Base-by-base conservation (phyloP, 345 rosid species). In the Viola odorata region DNA sequence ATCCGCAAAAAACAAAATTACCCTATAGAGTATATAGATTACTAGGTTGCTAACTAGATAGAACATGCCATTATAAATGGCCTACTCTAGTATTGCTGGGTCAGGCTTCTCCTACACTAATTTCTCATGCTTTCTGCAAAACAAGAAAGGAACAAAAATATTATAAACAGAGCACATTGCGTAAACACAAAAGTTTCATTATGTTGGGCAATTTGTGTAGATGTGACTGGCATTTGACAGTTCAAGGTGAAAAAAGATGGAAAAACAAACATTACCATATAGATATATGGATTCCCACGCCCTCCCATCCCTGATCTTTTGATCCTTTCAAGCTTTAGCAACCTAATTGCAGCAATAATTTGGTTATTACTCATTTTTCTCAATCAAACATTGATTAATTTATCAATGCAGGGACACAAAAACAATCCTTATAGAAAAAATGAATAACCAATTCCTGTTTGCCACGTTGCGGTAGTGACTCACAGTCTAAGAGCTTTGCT, bases 401-500 rank as follows among this genome's bases (percentile, higher is more conserved):
- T 11, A 44, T 44, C 12, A 44, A 42, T 6, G 45, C 45, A 42
- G 45, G 45, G 11, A 7, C 7, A 42, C 7, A 42, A 6, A 42
- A 6, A 11, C 7, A 42, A 11, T 6, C 8, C 45, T 11, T 0
- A 42, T 42, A 7, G 11, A 6, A 11, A 6, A 11, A 6, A 6
- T 42, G 7, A 11, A 6, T 42, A 11, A 17, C 5, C 39, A 32
- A 7, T 5, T 53, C 36, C 41, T 37, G 5, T 12, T 13, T 53
- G 56, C 8, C 38, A 55, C 10, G 39, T 5, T 8, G 37, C 4
- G 8, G 7, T 1, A 6, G 8, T 37, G 41, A 10, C 58, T 58
- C 74, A 89, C 98, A 85, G 85, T 78, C 95, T 81, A 60, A 89
- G 96, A 62, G 98, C 98, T 75, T 89, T 92, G 81, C 98, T 92